These are phyloP conservation scores for Cryoendolithus antarcticus DNA, from an alignment of 2,329 filamentous ascomycete species.

Conservation along the genomic window DNA sequence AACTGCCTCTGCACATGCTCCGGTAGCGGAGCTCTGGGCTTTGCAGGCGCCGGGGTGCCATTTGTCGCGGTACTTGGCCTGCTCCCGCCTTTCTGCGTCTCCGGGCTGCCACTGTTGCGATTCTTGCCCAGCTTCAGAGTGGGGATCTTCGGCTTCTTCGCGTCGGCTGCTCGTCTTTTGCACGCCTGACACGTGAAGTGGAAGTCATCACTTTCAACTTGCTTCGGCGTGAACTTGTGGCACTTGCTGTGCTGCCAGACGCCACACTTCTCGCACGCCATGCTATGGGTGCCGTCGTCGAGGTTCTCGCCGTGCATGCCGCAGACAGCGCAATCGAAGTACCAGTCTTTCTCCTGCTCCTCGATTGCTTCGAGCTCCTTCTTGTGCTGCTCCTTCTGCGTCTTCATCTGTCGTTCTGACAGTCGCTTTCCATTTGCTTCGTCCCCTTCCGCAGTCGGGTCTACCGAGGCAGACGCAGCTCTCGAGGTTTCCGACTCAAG, in stretches of 20 bases:
- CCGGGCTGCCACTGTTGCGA: conserved; percentile 13
- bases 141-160: conserved; percentile 49
- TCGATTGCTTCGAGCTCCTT: conserved; percentile 61
- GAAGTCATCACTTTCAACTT: conserved; percentile 77
- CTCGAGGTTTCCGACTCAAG: conserved; percentile 47
- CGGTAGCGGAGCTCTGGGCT: conserved; percentile 6
- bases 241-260: conserved; percentile 97
- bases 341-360: conserved; percentile 69
- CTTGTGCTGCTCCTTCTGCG: conserved; percentile 68
- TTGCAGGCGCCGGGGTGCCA: no score
- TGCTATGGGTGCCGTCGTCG: conserved; percentile 86
- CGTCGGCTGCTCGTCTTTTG: conserved; percentile 52
- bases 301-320: conserved; percentile 76
- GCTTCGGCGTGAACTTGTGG: conserved; percentile 62
- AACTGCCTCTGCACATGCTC: conserved; percentile 17
- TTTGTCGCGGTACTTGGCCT: background rate
- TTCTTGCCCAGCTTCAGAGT: conserved; percentile 42
- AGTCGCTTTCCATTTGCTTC: conserved; percentile 37
- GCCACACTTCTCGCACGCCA: conserved; percentile 86
- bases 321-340: conserved; percentile 83
- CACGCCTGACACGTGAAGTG: conserved; percentile 76
- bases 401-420: conserved; percentile 69
- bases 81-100: conserved; percentile 8
- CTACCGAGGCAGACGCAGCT: conserved; percentile 12
- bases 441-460: conserved; percentile 27